Evolutionary conservation across 2,329 filamentous ascomycete genomes (phyloP), one percentile per base, ranked within the genome.

Genomic region (Claviceps lovelessii): DNA sequence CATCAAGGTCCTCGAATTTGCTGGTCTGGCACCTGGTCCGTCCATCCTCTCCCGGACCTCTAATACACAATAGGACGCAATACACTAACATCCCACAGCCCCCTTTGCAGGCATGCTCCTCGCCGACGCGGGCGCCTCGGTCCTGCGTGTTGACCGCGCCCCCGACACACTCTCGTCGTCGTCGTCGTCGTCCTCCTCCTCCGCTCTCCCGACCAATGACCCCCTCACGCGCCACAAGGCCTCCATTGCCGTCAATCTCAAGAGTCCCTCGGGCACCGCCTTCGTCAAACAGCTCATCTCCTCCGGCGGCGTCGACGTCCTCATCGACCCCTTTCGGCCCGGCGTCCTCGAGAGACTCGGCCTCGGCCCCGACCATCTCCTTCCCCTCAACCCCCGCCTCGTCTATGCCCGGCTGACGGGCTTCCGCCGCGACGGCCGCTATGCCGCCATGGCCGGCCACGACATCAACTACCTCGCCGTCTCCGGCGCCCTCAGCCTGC

Each of bases 391-490:
- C 68, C 85, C 84, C 11, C 75, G 84, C 0, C 72, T 97, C 2
- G 81, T 97, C 54, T 83, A 95, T 55, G 89, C 80, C 8, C 84
- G 91, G 45, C 85, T 97, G 79, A 93, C 90, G 2, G 91, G 91
- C 0, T 97, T 96, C 69, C 78, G 91, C 13, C 77, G 90, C 44
- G 88, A 94, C 70, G 91, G 90, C 0, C 84, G 82, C 62, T 97
- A 95, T 70, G 80, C 79, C 50, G 72, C 78, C 63, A 96, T 95
- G 90, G 90, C 90, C 0, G 90, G 90, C 48, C 90, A 96, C 66
- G 90, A 96, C 67, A 95, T 96, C 68, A 96, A 97, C 66, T 97
- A 97, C 70, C 84, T 97, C 46, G 88, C 90, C 51, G 88, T 95
- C 0, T 86, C 85, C 0, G 91, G 91, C 0, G 84, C 86, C 1